phyloP scores from a whole-genome alignment of 148 eudicot genomes.

The Amaranthus cruentus region DNA sequence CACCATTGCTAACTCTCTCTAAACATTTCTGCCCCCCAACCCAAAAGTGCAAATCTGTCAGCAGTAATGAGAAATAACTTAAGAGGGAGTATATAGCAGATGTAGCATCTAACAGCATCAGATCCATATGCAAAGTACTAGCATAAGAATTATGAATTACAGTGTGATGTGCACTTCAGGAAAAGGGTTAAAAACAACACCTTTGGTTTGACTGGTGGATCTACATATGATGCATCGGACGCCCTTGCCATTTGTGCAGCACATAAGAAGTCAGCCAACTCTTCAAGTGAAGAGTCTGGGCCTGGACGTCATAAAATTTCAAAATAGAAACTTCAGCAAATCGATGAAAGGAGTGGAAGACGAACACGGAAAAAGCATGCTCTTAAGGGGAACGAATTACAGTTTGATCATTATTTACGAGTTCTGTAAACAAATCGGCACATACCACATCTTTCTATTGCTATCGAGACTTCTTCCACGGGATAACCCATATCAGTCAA shows the following conservation, averaged over 20 bases:
- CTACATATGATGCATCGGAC: slow-evolving; percentile 36
- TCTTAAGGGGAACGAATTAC: not conserved
- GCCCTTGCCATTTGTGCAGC: slow-evolving; percentile 84
- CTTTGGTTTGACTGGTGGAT: slow-evolving; percentile 38
- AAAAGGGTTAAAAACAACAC: slow-evolving; percentile 11
- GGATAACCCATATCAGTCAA: slow-evolving; percentile 67
- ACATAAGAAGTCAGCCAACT: slow-evolving; percentile 55
- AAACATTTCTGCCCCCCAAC: no score
- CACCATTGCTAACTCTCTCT: no score
- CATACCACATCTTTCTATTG: slow-evolving; percentile 81
- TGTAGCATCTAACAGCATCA: not conserved
- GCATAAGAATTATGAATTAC: not conserved
- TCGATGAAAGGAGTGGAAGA: not conserved
- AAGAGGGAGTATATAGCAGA: not conserved
- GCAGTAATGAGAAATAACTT: no score
- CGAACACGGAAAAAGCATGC: not conserved
- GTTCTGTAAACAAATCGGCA: slow-evolving; percentile 1
- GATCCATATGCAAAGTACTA: not conserved
- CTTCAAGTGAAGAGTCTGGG: slow-evolving; percentile 54
- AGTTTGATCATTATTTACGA: not conserved
- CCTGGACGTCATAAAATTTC: slow-evolving; percentile 35
- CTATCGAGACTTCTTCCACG: slow-evolving; percentile 59
- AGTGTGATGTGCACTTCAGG: not conserved
- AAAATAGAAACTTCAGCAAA: not conserved
- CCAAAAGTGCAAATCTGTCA: no score